Percentiles rank a stretch among this genome's conserved stretches.
phyloP scores from a whole-genome alignment of 805 yeast genomes.

The Alloascoidea africana region DNA sequence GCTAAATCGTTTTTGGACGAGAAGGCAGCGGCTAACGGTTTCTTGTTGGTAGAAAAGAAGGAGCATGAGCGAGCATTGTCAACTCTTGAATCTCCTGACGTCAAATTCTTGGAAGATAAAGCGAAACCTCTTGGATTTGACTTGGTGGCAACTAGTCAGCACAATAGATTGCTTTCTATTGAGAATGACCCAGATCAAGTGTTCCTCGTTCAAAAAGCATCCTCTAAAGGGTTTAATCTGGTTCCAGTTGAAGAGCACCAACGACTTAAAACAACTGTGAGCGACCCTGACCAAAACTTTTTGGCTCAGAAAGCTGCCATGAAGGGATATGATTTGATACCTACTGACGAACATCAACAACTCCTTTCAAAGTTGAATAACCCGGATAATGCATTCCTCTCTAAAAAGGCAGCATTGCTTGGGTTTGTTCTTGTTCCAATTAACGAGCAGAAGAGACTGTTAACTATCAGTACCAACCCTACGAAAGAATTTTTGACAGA shows the following conservation, averaged over 20 bases:
- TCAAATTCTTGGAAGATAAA: background rate
- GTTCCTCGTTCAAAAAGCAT: constrained; percentile 17
- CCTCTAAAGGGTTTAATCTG: constrained; percentile 9
- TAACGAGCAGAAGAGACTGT: background rate
- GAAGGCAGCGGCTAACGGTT: background rate
- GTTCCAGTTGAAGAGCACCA: too few relatives aligned
- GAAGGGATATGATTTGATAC: background rate
- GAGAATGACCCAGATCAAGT: background rate
- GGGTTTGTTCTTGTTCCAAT: background rate
- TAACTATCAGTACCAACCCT: constrained; percentile 10
- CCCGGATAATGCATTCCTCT: constrained; percentile 9
- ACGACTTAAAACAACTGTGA: constrained; percentile 6
- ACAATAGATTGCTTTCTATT: background rate
- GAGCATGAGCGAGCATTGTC: constrained; percentile 5
- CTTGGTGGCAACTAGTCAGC: background rate
- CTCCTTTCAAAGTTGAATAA: constrained; percentile 1
- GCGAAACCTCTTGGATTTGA: background rate
- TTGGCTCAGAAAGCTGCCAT: background rate
- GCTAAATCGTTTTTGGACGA: background rate
- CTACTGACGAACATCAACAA: constrained; percentile 5
- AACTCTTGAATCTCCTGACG: background rate
- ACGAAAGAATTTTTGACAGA: constrained; percentile 11
- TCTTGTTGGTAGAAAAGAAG: background rate
- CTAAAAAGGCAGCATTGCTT: constrained; percentile 5
- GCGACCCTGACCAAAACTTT: constrained; percentile 7